Conservation (phyloP, 192 early-diverging fungal species). For the Coemansia sp. region DNA sequence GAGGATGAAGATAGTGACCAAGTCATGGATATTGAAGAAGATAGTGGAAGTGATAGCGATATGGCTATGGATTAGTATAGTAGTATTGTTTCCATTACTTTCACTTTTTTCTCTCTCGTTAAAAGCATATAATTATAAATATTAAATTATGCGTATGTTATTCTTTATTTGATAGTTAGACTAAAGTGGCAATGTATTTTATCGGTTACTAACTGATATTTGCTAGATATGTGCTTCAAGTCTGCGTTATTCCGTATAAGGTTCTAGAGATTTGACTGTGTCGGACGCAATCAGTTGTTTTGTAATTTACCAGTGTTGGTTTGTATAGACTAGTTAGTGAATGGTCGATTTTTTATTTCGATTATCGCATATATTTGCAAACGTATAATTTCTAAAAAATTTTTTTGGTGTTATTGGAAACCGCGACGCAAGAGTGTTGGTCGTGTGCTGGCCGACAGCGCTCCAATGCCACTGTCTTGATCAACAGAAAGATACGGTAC, state of each 20-base stretch:
- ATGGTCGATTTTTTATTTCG: not conserved
- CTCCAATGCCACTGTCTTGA: conserved; percentile 38
- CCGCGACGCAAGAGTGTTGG: conserved; percentile 27
- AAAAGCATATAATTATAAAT: too few relatives aligned
- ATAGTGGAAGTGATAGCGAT: conserved; percentile 28
- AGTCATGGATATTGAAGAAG: conserved; percentile 51
- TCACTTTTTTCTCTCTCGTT: too few relatives aligned
- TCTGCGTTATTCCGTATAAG: too few relatives aligned
- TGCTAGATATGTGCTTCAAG: too few relatives aligned
- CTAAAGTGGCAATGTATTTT: too few relatives aligned
- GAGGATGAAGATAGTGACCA: conserved; percentile 38
- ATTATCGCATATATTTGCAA: not conserved
- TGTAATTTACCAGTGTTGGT: too few relatives aligned
- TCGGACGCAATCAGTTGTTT: too few relatives aligned
- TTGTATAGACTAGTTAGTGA: too few relatives aligned
- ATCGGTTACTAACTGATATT: too few relatives aligned
- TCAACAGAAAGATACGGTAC: conserved; percentile 46
- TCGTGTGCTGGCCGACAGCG: conserved; percentile 16
- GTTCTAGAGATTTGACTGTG: too few relatives aligned
- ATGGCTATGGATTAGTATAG: conserved; percentile 39
- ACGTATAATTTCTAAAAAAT: not conserved
- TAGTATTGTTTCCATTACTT: not conserved
- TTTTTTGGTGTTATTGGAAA: conserved; percentile 10
- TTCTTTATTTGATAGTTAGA: too few relatives aligned
- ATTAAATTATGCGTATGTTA: too few relatives aligned